phyloP scores from a whole-genome alignment of 257 asterid species.

The Verbena officinalis region DNA sequence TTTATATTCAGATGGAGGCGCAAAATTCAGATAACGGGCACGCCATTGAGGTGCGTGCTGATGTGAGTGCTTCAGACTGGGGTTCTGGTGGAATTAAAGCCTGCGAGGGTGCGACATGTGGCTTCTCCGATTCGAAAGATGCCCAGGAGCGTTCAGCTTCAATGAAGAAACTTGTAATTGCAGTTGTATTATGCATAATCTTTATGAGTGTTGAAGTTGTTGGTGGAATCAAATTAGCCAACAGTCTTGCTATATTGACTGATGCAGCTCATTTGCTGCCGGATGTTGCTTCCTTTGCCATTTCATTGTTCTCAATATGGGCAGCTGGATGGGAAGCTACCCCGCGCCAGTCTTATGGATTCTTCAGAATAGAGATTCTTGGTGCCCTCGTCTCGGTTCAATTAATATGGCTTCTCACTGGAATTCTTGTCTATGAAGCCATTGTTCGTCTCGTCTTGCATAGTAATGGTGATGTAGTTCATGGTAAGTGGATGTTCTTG shows the following conservation, averaged over 20 bases:
- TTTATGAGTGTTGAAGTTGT: conserved; percentile 84
- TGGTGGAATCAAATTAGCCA: conserved; percentile 91
- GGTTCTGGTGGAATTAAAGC: conserved; percentile 48
- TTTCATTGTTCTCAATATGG: conserved; percentile 88
- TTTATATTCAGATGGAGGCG: conserved; percentile 59
- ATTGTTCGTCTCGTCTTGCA: conserved; percentile 60
- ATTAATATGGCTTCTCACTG: conserved; percentile 93
- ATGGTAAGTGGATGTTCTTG: conserved; percentile 81
- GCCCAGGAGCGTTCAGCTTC: conserved; percentile 78
- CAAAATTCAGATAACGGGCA: conserved; percentile 48
- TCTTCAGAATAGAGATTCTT: conserved; percentile 80
- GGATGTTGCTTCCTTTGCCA: conserved; percentile 93
- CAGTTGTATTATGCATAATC: conserved; percentile 65
- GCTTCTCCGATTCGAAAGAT: conserved; percentile 72
- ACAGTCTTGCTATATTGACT: conserved; percentile 83
- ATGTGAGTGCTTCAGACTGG: conserved; percentile 39
- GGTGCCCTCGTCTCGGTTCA: conserved; percentile 92
- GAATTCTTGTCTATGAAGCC: conserved; percentile 93
- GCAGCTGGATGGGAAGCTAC: conserved; percentile 97
- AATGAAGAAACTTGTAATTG: conserved; percentile 70
- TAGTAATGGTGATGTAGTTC: conserved; percentile 71
- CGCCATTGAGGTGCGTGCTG: conserved; percentile 54
- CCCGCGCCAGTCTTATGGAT: conserved; percentile 94
- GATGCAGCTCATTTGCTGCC: conserved; percentile 92
- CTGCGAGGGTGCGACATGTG: conserved; percentile 82